phyloP scores from a whole-genome alignment of 208 protist species.

The Kentomonas sorsogonicus region DNA sequence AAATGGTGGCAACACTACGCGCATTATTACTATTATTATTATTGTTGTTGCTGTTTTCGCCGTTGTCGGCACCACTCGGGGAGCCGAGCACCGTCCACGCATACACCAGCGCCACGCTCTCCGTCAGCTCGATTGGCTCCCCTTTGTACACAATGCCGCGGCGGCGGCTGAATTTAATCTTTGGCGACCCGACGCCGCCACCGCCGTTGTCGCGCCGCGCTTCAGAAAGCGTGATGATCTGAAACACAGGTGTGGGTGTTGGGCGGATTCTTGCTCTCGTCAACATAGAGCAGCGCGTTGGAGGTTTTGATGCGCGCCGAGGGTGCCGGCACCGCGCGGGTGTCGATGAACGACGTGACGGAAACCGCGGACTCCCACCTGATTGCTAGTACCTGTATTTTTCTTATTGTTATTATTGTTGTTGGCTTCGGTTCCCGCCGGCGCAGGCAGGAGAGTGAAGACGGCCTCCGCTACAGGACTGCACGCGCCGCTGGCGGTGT shows the following conservation, averaged over 20 bases:
- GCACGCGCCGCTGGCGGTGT: too few relatives aligned
- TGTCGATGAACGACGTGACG: too few relatives aligned
- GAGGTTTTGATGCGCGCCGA: constrained; percentile 42
- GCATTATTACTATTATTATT: not conserved
- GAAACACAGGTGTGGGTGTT: constrained; percentile 53
- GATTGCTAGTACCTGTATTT: too few relatives aligned
- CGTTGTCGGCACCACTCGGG: not conserved
- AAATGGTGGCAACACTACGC: constrained; percentile 62
- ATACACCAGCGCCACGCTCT: constrained; percentile 64
- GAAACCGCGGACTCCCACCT: too few relatives aligned
- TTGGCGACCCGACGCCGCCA: not conserved
- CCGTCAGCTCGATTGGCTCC: constrained; percentile 34
- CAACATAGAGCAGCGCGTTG: constrained; percentile 70
- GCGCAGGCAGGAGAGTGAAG: too few relatives aligned
- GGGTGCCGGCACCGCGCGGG: constrained; percentile 48
- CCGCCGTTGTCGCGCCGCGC: constrained; percentile 14
- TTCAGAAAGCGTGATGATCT: constrained; percentile 58
- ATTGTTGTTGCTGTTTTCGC: constrained; percentile 2
- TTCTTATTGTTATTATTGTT: too few relatives aligned
- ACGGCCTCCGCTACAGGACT: too few relatives aligned
- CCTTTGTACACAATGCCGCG: constrained; percentile 40
- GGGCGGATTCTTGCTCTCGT: constrained; percentile 52
- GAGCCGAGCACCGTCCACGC: constrained; percentile 59
- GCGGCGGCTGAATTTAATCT: constrained; percentile 40
- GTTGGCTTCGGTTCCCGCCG: too few relatives aligned